phyloP scores from a whole-genome alignment of 208 protist genomes.

The Eutreptiella sp. region DNA sequence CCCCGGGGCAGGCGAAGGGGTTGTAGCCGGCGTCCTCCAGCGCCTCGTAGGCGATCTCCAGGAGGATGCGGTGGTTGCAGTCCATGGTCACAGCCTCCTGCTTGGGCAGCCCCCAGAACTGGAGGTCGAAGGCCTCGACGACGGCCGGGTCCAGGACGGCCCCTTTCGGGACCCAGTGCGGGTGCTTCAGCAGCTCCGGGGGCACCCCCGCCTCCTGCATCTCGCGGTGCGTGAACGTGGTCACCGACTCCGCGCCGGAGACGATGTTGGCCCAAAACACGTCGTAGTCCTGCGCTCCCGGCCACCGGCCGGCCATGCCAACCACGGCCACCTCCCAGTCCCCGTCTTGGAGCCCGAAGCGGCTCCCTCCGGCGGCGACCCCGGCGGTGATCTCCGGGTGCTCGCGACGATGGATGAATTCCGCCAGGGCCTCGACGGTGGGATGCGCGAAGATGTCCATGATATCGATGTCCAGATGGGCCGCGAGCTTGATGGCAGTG shows the following conservation, averaged over 20 bases:
- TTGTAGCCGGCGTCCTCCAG: background rate
- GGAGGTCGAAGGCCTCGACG: slow-evolving; percentile 6
- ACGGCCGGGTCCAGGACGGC: background rate
- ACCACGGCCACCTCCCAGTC: background rate
- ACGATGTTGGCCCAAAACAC: background rate
- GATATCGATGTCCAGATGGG: background rate
- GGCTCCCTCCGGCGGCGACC: background rate
- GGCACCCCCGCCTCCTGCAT: background rate
- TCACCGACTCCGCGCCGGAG: background rate
- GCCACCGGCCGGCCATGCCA: slow-evolving; percentile 13
- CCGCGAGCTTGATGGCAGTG: slow-evolving; percentile 1
- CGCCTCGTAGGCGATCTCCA: background rate
- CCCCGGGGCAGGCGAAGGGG: background rate
- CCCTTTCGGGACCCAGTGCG: background rate
- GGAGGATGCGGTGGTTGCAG: slow-evolving; percentile 11
- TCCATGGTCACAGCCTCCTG: slow-evolving; percentile 4
- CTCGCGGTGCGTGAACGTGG: background rate
- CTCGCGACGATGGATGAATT: too few species aligned
- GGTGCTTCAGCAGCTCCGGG: background rate
- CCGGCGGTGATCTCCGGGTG: background rate
- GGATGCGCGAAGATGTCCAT: slow-evolving; percentile 2
- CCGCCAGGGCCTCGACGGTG: slow-evolving; percentile 3
- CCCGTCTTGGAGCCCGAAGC: background rate
- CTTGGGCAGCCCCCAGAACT: background rate
- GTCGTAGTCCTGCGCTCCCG: background rate